These are phyloP conservation scores for Coemansia sp. DNA, from an alignment of 192 early-diverging fungal genomes.

Conservation along the genomic window DNA sequence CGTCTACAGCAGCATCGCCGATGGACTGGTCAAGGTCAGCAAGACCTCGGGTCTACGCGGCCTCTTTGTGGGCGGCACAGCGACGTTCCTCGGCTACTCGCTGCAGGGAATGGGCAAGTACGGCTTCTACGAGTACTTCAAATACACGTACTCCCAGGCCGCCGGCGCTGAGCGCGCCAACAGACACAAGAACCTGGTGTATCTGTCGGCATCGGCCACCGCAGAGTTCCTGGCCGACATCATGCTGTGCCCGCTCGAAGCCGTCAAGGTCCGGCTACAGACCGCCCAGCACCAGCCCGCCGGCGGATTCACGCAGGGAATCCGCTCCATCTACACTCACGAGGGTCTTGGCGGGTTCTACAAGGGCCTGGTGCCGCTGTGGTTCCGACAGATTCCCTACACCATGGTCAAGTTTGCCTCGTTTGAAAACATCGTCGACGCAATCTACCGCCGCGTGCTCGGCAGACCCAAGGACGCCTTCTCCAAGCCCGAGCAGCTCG, in stretches of 20 bases:
- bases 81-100: conserved; percentile 75
- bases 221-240: conserved; percentile 76
- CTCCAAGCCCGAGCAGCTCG: conserved; percentile 60
- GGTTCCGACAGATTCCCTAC: conserved; percentile 72
- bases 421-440: conserved; percentile 65
- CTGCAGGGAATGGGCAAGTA: conserved; percentile 77
- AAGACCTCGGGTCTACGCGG: conserved; percentile 59
- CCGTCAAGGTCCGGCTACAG: conserved; percentile 75
- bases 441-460: conserved; percentile 51
- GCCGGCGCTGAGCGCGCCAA: conserved; percentile 56
- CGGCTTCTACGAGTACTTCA: conserved; percentile 81
- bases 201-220: conserved; percentile 61
- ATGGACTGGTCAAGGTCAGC: conserved; percentile 18
- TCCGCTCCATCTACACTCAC: conserved; percentile 31
- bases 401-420: conserved; percentile 77
- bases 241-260: conserved; percentile 73
- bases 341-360: conserved; percentile 61
- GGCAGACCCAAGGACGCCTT: conserved; percentile 55
- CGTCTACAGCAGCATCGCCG: conserved; percentile 24
- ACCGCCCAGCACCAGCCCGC: conserved; percentile 61
- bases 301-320: conserved; percentile 50
- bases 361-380: conserved; percentile 61
- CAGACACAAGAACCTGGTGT: conserved; percentile 62
- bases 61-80: conserved; percentile 64
- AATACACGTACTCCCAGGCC: conserved; percentile 57